Base-by-base conservation (phyloP, 2,329 filamentous ascomycete genomes). In the Penicillium fuscoglaucum region DNA sequence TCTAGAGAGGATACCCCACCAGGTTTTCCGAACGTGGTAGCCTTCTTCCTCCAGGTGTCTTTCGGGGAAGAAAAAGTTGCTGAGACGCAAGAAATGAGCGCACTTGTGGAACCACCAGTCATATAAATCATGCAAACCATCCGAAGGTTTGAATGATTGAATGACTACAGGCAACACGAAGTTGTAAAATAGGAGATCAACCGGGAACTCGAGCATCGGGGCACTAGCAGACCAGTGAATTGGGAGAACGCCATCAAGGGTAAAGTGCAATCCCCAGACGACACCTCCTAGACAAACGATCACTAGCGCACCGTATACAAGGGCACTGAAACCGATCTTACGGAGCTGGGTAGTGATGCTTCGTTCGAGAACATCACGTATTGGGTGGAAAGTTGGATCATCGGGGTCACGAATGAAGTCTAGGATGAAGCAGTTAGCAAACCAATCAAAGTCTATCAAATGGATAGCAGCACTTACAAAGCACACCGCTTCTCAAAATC, bases 321-420 rank as follows among this genome's bases (percentile, higher is more conserved):
- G 86, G 17, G 93, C 96, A 61, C 93, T 97, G 71, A 98, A 98
- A 2, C 93, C 84, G 49, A 99, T 99, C 78, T 99, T 99, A 56
- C 93, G 87, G 35, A 99, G 84, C 75, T 99, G 95, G 0, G 93
- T 96, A 13, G 90, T 87, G 49, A 99, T 89, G 66, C 89, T 96
- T 35, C 95, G 88, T 74, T 99, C 95, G 19, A 99, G 83, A 13
- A 99, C 95, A 74, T 99, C 95, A 39, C 96, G 90, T 6, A 99
- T 93, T 0, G 95, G 95, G 72, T 99, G 95, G 74, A 99, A 99
- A 13, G 95, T 96, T 9, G 96, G 95, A 74, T 99, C 95, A 74
- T 99, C 96, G 7, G 95, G 95, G 74, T 99, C 96, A 62, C 95
- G 87, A 68, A 99, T 99, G 74, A 99, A 99, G 79, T 97, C 88